phyloP scores from a whole-genome alignment of 148 eudicot genomes.

The Nepenthes gracilis region DNA sequence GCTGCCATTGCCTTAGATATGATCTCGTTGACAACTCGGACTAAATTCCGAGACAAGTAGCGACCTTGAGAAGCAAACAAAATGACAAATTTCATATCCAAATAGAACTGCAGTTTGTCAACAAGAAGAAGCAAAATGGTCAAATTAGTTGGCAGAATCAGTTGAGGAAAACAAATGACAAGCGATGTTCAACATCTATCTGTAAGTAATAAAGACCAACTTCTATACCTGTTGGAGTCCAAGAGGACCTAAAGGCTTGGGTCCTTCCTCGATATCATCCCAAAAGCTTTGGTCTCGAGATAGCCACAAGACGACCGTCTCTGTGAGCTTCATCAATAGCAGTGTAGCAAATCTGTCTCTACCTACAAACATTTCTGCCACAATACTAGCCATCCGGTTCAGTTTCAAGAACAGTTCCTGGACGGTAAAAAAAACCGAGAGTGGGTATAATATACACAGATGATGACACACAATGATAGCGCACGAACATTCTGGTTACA shows the following conservation, averaged over 20 bases:
- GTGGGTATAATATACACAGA: not conserved
- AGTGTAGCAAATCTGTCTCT: conserved; percentile 84
- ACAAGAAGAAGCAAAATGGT: not conserved
- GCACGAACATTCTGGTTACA: too few relatives aligned
- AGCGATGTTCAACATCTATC: too few relatives aligned
- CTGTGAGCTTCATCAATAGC: conserved; percentile 86
- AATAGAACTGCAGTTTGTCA: conserved; percentile 49
- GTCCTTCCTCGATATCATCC: conserved; percentile 95
- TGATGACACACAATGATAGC: not conserved
- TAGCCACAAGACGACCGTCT: conserved; percentile 78
- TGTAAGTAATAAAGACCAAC: too few relatives aligned
- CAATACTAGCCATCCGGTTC: conserved; percentile 69
- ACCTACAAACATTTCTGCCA: conserved; percentile 90
- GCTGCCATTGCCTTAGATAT: conserved; percentile 67
- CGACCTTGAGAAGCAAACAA: conserved; percentile 93
- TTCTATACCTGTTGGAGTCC: conserved; percentile 81
- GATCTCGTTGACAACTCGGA: conserved; percentile 77
- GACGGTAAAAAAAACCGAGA: not conserved
- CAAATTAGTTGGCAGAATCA: not conserved
- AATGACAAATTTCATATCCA: conserved; percentile 93
- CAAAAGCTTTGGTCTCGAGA: conserved; percentile 93
- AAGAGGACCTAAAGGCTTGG: conserved; percentile 66
- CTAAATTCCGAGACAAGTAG: conserved; percentile 73
- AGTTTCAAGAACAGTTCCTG: conserved; percentile 89
- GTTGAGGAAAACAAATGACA: not conserved